Evolutionary conservation across 306 rosid genomes (phyloP), one percentile per base, ranked within the genome.

Genomic region (Castanospermum australe): DNA sequence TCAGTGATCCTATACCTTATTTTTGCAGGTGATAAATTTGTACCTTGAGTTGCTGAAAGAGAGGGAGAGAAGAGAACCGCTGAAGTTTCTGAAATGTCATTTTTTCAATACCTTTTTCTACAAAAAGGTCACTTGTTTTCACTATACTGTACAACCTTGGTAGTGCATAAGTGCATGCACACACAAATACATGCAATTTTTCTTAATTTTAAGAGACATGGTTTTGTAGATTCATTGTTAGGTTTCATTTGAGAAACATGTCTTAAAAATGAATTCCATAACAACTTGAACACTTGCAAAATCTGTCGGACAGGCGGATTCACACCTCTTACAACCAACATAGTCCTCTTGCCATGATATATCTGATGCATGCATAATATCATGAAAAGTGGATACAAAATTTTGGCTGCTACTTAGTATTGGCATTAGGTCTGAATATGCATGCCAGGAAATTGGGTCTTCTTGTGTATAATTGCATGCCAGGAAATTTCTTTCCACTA

Each of bases 11-110:
- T 65, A 73, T 41, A 56, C 77, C 25, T 44, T 61, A 63, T 67
- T 12, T 81, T 77, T 84, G 67, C 87, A 95, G 99, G 98, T 95
- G 75, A 93, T 95, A 63, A 93, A 95, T 47, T 61, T 95, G 83
- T 95, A 95, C 88, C 89, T 93, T 54, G 99, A 92, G 82, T 83
- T 95, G 90, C 79, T 95, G 83, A 95, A 93, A 86, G 98, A 95
- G 90, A 87, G 99, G 87, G 99, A 95, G 88, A 93, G 82, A 33
- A 81, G 93, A 80, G 94, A 93, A 71, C 92, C 92, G 0, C 77
- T 84, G 65, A 92, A 88, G 85, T 91, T 81, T 83, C 78, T 95
- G 84, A 91, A 90, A 22, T 93, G 99, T 56, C 99, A 95, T 88
- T 95, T 91, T 85, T 95, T 91, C 87, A 93, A 65, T 77, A 86